Conservation (phyloP, 2,329 filamentous ascomycete species). For the Ophiocordyceps camponoti-rufipedis region DNA sequence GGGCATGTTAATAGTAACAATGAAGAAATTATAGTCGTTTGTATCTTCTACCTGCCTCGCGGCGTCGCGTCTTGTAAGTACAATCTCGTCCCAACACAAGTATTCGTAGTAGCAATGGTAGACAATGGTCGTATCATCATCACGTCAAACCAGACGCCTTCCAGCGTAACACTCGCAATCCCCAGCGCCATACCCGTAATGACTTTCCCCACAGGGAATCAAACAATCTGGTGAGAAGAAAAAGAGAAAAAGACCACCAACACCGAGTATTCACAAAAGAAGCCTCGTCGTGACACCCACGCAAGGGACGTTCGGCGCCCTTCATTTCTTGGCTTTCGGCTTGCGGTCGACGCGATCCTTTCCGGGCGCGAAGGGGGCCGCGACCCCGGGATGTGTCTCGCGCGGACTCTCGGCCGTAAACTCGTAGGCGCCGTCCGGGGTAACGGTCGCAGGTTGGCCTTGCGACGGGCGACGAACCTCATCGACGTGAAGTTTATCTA, state of each 20-base stretch:
- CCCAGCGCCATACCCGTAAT: too few species aligned
- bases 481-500: constrained; percentile 72
- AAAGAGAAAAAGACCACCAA: neutral
- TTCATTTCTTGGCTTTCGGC: constrained; percentile 14
- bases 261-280: neutral
- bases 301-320: neutral
- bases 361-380: constrained; percentile 35
- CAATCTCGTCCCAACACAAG: neutral
- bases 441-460: constrained; percentile 28
- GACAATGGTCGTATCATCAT: too few species aligned
- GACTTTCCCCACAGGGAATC: too few species aligned
- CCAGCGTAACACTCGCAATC: too few species aligned
- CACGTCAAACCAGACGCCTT: too few species aligned
- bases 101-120: too few species aligned
- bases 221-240: too few species aligned
- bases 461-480: constrained; percentile 48
- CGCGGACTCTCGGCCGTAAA: constrained; percentile 27
- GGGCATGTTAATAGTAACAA: too few species aligned
- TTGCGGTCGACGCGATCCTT: constrained; percentile 28
- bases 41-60: neutral
- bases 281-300: neutral
- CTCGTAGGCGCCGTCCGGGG: constrained; percentile 28
- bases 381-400: constrained; percentile 30
- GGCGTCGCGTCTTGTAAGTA: neutral
- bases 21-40: too few species aligned